Evolutionary conservation across 495 filamentous ascomycete species (phyloP), one percentile per base, ranked within the genome.

Genomic region (Darksidea phi): DNA sequence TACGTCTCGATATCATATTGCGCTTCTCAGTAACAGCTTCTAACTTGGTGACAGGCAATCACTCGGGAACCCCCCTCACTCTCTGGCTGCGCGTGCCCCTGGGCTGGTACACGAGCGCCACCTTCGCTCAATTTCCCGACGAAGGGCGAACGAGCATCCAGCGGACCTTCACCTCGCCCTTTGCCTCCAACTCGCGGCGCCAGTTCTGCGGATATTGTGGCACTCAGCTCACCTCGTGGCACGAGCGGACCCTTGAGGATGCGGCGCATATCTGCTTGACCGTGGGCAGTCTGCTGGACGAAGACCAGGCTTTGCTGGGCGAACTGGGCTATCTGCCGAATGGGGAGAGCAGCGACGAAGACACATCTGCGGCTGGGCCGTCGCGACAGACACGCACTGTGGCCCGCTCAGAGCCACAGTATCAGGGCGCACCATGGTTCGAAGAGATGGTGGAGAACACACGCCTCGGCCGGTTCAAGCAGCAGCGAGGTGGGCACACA

Each of bases 151-250:
- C 72, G 20, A 80, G 76, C 48, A 95, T 96, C 72, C 86, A 84
- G 36, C 82, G 88, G 20, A 79, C 78, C 26, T 94, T 89, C 75
- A 83, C 82, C 2, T 81, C 86, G 5, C 78, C 75, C 26, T 70
- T 80, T 70, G 81, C 84, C 15, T 24, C 59, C 18, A 26, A 68
- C 48, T 61, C 70, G 17, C 82, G 84, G 70, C 86, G 89, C 47
- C 83, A 88, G 53, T 96, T 96, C 74, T 96, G 91, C 73, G 91
- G 91, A 0, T 92, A 88, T 75, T 95, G 91, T 70, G 91, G 91
- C 18, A 93, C 89, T 1, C 86, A 85, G 5, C 76, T 96, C 42
- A 85, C 83, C 0, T 87, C 85, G 62, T 95, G 91, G 91, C 84
- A 83, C 50, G 90, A 95, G 69, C 67, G 81, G 12, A 86, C 88